A percentile compares a stretch with the other conserved stretches of the same genome.
phyloP scores from a whole-genome alignment of 164 flowering plant genomes.

The Paratinospora sagittata region DNA sequence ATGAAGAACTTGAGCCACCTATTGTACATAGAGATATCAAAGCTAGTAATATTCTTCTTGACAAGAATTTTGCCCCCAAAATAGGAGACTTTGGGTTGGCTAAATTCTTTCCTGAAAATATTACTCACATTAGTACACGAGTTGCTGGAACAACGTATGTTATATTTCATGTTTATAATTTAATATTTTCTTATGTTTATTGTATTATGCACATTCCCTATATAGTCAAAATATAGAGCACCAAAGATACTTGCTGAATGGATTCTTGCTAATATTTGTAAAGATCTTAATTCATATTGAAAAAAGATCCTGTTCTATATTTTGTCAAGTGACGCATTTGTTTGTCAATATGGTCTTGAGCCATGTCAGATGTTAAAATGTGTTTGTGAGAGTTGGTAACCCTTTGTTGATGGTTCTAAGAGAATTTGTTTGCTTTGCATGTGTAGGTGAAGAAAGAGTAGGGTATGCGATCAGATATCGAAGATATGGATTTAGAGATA shows the following conservation, averaged over 20 bases:
- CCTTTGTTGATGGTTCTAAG: neutral
- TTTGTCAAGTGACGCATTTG: neutral
- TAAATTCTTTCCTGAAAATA: constrained; percentile 82
- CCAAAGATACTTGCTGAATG: neutral
- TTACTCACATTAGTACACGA: constrained; percentile 90
- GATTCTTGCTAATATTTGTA: neutral
- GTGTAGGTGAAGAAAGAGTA: neutral
- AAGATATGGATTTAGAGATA: neutral
- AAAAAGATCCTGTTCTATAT: too few relatives aligned
- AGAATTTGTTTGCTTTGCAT: neutral
- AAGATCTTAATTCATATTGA: neutral
- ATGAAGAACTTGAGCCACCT: constrained; percentile 76
- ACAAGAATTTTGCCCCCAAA: constrained; percentile 59
- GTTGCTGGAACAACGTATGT: constrained; percentile 92
- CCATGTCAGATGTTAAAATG: neutral
- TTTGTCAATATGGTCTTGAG: too few relatives aligned
- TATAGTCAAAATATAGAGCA: neutral
- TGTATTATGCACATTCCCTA: neutral
- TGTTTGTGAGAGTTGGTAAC: neutral
- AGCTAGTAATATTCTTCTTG: constrained; percentile 87
- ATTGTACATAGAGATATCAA: constrained; percentile 93
- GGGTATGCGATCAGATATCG: neutral
- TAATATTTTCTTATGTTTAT: constrained; percentile 2
- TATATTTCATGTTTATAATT: constrained; percentile 4
- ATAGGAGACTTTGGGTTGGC: constrained; percentile 97